Base-by-base conservation (phyloP, 2,329 filamentous ascomycete genomes). In the Juglanconis juglandina region DNA sequence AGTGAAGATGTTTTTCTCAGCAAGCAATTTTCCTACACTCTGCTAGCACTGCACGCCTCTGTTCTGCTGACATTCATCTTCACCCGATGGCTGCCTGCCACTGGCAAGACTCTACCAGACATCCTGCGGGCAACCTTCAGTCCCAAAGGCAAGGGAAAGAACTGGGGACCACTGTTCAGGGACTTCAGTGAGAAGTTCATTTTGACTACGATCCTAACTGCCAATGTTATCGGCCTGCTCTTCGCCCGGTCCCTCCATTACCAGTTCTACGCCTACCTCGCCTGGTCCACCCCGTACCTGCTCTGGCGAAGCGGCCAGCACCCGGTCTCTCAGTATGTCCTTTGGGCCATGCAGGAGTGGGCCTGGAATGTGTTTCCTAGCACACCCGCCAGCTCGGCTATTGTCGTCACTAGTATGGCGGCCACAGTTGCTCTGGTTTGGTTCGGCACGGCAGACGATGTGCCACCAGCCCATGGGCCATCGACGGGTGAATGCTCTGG, bases 311-410 rank as follows among this genome's bases (percentile, higher is more conserved):
- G 87, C 58, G 87, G 88, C 1, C 77, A 87, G 62, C 87, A 89
- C 68, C 88, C 89, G 0, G 70, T 88, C 10, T 68, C 89, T 37
- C 84, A 92, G 66, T 88, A 88, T 68, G 76, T 75, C 4, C 74
- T 93, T 9, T 96, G 91, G 89, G 82, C 80, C 3, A 80, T 85
- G 61, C 93, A 97, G 74, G 93, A 97, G 73, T 93, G 89, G 87
- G 91, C 90, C 11, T 97, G 93, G 93, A 96, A 97, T 68, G 86
- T 93, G 9, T 97, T 90, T 71, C 93, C 93, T n/a, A 96, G 92
- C 71, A 86, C 83, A 4, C 69, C 75, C 35, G 61, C 70, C 52
- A 86, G 83, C 70, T 86, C 84, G 4, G 71, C 70, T 13, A 76
- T 80, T 14, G 93, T 92, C 8, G 90, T 99, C 13, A 81, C 80